A percentile compares a stretch with the other conserved stretches of the same genome.
phyloP scores from a whole-genome alignment of 495 filamentous ascomycete genomes.

The Cryomyces antarcticus region DNA sequence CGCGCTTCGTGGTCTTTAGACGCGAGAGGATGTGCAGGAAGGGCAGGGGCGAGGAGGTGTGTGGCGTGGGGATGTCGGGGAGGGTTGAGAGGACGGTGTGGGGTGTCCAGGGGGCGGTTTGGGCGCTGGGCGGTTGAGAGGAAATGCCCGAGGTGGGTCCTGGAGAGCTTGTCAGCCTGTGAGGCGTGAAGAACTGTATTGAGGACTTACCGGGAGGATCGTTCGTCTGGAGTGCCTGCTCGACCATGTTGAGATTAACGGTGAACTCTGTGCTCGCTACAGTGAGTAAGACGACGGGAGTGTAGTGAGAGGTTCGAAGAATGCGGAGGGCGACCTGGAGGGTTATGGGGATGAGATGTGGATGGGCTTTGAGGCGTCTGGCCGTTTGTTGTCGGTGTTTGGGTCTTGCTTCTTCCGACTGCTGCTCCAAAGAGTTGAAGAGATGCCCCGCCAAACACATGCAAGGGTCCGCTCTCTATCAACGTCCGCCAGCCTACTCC shows the following conservation, averaged over 20 bases:
- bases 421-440: too few species aligned
- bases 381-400: too few species aligned
- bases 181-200: background rate
- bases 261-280: too few species aligned
- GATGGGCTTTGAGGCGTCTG: too few species aligned
- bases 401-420: too few species aligned
- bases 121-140: conserved; percentile 1
- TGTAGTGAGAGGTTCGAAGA: too few species aligned
- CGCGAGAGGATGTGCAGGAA: conserved; percentile 89
- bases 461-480: too few species aligned
- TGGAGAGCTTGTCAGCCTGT: background rate
- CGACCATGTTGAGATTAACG: background rate
- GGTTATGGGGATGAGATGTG: too few species aligned
- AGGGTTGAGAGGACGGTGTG: conserved; percentile 16
- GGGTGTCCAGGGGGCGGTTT: conserved; percentile 11
- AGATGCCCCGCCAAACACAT: too few species aligned
- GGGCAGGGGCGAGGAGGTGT: conserved; percentile 53
- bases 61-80: conserved; percentile 14
- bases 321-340: too few species aligned
- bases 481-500: too few species aligned
- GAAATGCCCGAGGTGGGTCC: conserved; percentile 8
- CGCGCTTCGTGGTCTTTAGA: conserved; percentile 85
- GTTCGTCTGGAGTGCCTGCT: conserved; percentile 14
- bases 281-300: too few species aligned
- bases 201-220: conserved; percentile 9